Percentiles rank a stretch among this genome's conserved stretches.
Evolutionary conservation across 768 basidiomycete genomes (phyloP).

Genomic region (Coprinopsis sp.): DNA sequence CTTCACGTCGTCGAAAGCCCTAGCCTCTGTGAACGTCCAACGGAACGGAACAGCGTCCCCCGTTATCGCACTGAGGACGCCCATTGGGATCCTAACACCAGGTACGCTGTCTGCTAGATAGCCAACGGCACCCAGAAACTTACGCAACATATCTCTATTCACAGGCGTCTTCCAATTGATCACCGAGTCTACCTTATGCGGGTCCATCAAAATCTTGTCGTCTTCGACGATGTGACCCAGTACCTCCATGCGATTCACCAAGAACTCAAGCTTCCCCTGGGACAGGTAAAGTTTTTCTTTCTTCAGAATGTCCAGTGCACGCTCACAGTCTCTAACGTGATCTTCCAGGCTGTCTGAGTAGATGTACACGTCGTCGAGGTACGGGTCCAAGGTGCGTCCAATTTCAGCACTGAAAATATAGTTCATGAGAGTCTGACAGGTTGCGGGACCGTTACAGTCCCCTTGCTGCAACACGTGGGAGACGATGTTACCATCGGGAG

Average conservation of each 20-base stretch:
- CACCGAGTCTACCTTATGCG: constrained; percentile 27
- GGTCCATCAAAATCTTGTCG: constrained; percentile 31
- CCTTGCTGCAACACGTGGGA: constrained; percentile 30
- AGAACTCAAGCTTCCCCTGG: constrained; percentile 4
- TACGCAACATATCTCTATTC: constrained; percentile 19
- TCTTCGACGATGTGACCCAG: constrained; percentile 31
- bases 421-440: constrained; percentile 40
- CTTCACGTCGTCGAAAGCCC: constrained; percentile 30
- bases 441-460: constrained; percentile 30
- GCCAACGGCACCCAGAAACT: constrained; percentile 32
- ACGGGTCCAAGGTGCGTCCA: constrained; percentile 31
- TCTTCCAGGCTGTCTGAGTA: constrained; percentile 31
- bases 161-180: constrained; percentile 13
- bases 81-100: constrained; percentile 26
- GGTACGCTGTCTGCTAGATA: constrained; percentile 25
- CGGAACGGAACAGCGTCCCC: constrained; percentile 12
- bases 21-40: constrained; percentile 17
- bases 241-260: constrained; percentile 20
- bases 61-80: constrained; percentile 17
- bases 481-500: constrained; percentile 37
- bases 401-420: constrained; percentile 29
- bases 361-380: constrained; percentile 17
- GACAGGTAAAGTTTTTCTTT: constrained; percentile 20
- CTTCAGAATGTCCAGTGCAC: constrained; percentile 20
- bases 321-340: constrained; percentile 22